Percentiles rank a stretch among this genome's conserved stretches.
Conservation (phyloP, 164 flowering plant genomes). For the Macadamia tetraphylla region DNA sequence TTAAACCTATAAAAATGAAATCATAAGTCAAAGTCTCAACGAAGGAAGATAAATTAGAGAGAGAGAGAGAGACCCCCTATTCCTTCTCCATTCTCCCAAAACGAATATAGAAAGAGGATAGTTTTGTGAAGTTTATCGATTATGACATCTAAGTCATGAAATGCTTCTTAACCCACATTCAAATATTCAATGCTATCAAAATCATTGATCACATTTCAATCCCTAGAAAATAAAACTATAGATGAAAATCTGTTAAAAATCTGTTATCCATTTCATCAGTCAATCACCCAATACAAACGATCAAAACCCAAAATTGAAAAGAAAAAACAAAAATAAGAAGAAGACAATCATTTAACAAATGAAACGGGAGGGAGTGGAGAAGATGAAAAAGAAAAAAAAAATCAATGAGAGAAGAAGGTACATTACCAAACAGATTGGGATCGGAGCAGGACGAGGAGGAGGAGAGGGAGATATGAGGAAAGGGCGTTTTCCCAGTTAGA, state of each 20-base stretch:
- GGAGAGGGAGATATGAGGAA: not conserved
- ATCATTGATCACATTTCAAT: not conserved
- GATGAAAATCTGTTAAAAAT: too few relatives aligned
- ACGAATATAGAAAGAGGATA: not conserved
- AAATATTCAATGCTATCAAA: too few relatives aligned
- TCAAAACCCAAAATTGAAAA: not conserved
- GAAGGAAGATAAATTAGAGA: not conserved
- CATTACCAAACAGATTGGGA: slow-evolving; percentile 7
- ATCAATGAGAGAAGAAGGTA: not conserved
- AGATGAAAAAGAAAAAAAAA: not conserved
- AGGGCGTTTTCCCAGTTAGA: not conserved
- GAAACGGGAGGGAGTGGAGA: not conserved
- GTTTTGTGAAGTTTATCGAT: too few relatives aligned
- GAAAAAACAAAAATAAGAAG: not conserved
- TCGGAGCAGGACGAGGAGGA: not conserved
- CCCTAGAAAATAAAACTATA: not conserved
- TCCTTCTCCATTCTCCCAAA: too few relatives aligned
- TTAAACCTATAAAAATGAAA: not conserved
- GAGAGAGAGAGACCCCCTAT: too few relatives aligned
- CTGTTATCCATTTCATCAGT: too few relatives aligned
- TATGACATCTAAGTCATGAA: too few relatives aligned
- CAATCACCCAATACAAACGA: too few relatives aligned
- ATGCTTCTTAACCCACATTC: too few relatives aligned
- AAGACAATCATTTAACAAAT: not conserved
- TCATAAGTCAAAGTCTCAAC: not conserved